Evolutionary conservation across 148 eudicot genomes (phyloP).

Genomic region (Arbutus unedo): DNA sequence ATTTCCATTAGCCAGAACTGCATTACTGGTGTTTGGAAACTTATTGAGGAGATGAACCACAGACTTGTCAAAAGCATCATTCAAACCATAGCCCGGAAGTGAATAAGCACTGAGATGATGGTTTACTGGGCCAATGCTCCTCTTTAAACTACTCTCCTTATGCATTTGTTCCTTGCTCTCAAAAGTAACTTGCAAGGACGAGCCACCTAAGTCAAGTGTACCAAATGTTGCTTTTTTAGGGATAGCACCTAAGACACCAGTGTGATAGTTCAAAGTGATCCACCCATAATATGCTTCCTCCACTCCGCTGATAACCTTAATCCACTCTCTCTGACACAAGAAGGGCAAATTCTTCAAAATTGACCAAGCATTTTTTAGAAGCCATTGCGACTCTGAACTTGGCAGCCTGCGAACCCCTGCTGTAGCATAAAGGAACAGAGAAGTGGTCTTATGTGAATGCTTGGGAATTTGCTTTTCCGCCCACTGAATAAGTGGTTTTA

Average conservation of each 20-base stretch:
- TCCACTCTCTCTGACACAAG: slow-evolving; percentile 74
- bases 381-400: slow-evolving; percentile 79
- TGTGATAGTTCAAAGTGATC: slow-evolving; percentile 92
- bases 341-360: slow-evolving; percentile 69
- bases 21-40: slow-evolving; percentile 46
- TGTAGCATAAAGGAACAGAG: slow-evolving; percentile 86
- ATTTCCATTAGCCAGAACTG: slow-evolving; percentile 56
- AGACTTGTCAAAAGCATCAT: slow-evolving; percentile 97
- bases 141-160: slow-evolving; percentile 70
- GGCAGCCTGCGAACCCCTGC: slow-evolving; percentile 98
- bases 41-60: slow-evolving; percentile 69
- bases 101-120: slow-evolving; percentile 96
- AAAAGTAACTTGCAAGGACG: slow-evolving; percentile 96
- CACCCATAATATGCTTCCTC: slow-evolving; percentile 99
- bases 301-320: slow-evolving; percentile 79
- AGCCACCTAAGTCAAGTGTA: slow-evolving; percentile 97
- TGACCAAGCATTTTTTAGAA: slow-evolving; percentile 77
- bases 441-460: slow-evolving; percentile 68
- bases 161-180: slow-evolving; percentile 58
- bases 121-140: slow-evolving; percentile 82
- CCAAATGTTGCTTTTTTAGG: slow-evolving; percentile 81
- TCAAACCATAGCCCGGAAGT: slow-evolving; percentile 87
- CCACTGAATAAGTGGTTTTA: slow-evolving; percentile 86
- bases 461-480: slow-evolving; percentile 88
- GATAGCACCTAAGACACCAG: slow-evolving; percentile 56